These are phyloP conservation scores for Fusarium chaquense DNA, from an alignment of 2,329 filamentous ascomycete genomes.

Conservation along the genomic window DNA sequence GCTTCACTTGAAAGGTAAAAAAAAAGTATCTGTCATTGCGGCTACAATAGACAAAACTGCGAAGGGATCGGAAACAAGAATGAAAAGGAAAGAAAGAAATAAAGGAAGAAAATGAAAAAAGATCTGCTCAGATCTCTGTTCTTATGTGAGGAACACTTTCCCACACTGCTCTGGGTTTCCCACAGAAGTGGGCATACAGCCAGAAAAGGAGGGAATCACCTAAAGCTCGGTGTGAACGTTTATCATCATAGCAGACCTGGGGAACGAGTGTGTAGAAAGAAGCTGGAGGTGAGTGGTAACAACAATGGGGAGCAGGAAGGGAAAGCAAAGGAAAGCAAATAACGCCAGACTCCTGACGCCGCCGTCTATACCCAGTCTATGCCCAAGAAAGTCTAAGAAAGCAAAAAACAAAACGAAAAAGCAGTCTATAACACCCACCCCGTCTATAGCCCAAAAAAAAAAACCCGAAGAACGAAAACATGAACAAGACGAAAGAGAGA, in stretches of 20 bases:
- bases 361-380: not conserved
- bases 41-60: conserved; percentile 43
- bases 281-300: not conserved
- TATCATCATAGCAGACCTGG: conserved; percentile 45
- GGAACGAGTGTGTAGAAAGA: not conserved
- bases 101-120: conserved; percentile 9
- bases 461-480: not conserved
- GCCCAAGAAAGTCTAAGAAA: not conserved
- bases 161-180: conserved; percentile 21
- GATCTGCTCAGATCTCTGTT: conserved; percentile 65
- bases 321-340: not conserved
- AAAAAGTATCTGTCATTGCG: conserved; percentile 54
- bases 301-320: not conserved
- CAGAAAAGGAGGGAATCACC: conserved; percentile 36
- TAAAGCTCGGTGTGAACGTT: conserved; percentile 40
- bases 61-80: conserved; percentile 4
- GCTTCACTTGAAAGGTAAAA: conserved; percentile 33
- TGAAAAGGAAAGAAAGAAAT: not conserved
- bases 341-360: conserved; percentile 4
- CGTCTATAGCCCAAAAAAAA: not conserved
- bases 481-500: not conserved
- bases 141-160: conserved; percentile 51
- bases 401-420: not conserved
- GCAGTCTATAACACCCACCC: not conserved
- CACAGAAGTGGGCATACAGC: conserved; percentile 23